Evolutionary conservation across 805 yeast genomes (phyloP).

Genomic region (Ogataea ramenticola): DNA sequence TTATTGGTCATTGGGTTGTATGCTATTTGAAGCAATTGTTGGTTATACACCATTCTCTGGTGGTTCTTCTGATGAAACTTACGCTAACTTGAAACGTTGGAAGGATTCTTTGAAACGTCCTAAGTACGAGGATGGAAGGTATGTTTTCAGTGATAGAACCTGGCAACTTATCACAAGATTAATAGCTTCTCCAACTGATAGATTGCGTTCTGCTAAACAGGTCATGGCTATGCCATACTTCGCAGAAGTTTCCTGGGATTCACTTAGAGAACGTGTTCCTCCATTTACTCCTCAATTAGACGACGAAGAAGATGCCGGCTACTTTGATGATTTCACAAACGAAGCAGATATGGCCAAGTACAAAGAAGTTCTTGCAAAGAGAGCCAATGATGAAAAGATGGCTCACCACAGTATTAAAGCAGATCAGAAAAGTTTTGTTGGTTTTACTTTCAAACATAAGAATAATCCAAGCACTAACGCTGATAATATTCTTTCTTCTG

Average conservation of each 20-base stretch:
- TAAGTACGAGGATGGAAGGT: constrained; percentile 82
- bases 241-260: constrained; percentile 73
- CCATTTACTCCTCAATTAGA: constrained; percentile 97
- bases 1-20: constrained; percentile 98
- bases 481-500: constrained; percentile 25
- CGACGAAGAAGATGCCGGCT: constrained; percentile 97
- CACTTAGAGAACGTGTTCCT: constrained; percentile 64
- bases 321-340: constrained; percentile 94
- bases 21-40: constrained; percentile 90
- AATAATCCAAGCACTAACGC: constrained; percentile 45
- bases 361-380: constrained; percentile 93
- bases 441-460: constrained; percentile 92
- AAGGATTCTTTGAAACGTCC: constrained; percentile 83
- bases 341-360: constrained; percentile 97
- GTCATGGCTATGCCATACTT: constrained; percentile 77
- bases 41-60: constrained; percentile 99
- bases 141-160: constrained; percentile 91
- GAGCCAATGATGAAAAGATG: constrained; percentile 73
- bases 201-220: constrained; percentile 76
- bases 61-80: constrained; percentile 87
- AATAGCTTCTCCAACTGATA: constrained; percentile 69
- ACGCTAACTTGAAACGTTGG: constrained; percentile 91
- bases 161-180: constrained; percentile 81
- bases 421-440: constrained; percentile 73
- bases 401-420: constrained; percentile 58